Base-by-base conservation (phyloP, 495 filamentous ascomycete genomes). In the Xylaria acuta region DNA sequence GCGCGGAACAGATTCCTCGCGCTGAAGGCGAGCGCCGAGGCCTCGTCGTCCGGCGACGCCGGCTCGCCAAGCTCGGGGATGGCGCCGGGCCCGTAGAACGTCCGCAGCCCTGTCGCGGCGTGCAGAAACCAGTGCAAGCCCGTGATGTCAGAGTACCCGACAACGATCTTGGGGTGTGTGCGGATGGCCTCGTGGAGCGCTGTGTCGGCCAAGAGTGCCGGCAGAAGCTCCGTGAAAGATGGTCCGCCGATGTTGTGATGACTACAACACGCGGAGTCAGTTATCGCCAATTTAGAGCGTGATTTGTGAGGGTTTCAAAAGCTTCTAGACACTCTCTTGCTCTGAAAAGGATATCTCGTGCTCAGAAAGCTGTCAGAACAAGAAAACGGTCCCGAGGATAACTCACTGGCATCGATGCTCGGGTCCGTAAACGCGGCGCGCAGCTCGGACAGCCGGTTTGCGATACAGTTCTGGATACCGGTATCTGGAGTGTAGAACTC, bases 81-180 rank as follows among this genome's bases (percentile, higher is more conserved):
- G 12, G 71, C 74, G 12, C 73, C 72, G 0, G 82, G 80, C 0
- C 81, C 80, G 67, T 80, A 80, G 68, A 82, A 82, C n/a, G 79
- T 79, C n/a, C 77, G 76, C 14, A 83, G 72, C 16, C 80, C 79
- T 6, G 74, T 67, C 41, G 66, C n/a, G 14, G 76, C 72, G 62
- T 75, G 72, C 41, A 82, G 70, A 38, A 81, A 78, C 73, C 79
- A 79, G 63, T 80, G 76, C 18, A 82, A 56, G 38, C 76, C 74
- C 36, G 80, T 81, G 53, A 80, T 82, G 71, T 84, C 81, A 16
- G 76, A 79, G 53, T 75, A 82, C 16, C 81, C 80, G 16, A 78
- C 73, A 49, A 83, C 76, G 30, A 81, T 77, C 74, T 82, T 83
- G 3, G 78, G 79, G 45, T 81, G 74, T 1, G 68, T 62, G 9